These are phyloP conservation scores for Zygnema cylindricum DNA, from an alignment of 139 green algal genomes.

Conservation along the genomic window DNA sequence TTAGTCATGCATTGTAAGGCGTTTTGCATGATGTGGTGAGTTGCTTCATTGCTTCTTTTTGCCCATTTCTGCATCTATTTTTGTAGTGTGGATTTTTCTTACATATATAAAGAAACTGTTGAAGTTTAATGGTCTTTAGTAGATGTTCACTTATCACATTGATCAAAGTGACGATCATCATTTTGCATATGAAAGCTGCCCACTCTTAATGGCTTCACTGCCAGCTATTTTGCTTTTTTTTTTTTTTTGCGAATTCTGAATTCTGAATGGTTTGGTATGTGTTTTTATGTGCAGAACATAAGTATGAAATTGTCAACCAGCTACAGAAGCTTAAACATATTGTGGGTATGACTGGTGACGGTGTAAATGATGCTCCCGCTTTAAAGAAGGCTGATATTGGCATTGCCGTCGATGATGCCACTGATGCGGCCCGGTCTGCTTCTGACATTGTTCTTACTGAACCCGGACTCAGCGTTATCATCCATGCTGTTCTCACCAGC, in stretches of 20 bases:
- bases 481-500: constrained; percentile 62
- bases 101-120: background rate
- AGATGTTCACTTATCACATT: too few species aligned
- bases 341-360: constrained; percentile 70
- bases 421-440: constrained; percentile 58
- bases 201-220: too few species aligned
- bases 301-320: constrained; percentile 61
- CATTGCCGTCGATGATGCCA: constrained; percentile 72
- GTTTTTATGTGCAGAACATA: constrained; percentile 60
- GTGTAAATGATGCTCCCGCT: constrained; percentile 92
- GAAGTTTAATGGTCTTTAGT: too few species aligned
- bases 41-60: too few species aligned
- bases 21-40: too few species aligned
- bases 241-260: too few species aligned
- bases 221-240: too few species aligned
- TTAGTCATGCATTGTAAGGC: too few species aligned
- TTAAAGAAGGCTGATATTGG: constrained; percentile 95
- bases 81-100: constrained; percentile 20
- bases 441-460: constrained; percentile 66
- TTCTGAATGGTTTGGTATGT: too few species aligned
- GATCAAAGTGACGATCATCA: too few species aligned
- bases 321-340: constrained; percentile 59
- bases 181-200: too few species aligned
- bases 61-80: too few species aligned
- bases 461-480: constrained; percentile 62